Percentiles rank a stretch among this genome's conserved stretches.
phyloP scores from a whole-genome alignment of 1,284 basidiomycete genomes.

The Omphalotus olearius region DNA sequence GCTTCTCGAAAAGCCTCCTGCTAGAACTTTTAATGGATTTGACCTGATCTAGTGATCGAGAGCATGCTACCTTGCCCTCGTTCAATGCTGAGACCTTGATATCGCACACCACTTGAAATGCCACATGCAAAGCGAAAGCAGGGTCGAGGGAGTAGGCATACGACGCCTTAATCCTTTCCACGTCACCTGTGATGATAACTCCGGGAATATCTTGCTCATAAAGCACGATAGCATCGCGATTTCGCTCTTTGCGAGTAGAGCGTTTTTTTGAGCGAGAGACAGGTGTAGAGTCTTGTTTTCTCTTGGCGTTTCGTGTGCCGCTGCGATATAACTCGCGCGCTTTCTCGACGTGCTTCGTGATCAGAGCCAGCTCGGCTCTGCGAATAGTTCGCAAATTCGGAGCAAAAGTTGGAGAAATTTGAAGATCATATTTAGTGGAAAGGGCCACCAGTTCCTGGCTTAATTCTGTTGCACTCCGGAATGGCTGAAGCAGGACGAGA shows the following conservation, averaged over 20 bases:
- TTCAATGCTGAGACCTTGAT: conserved; percentile 41
- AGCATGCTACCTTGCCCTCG: conserved; percentile 27
- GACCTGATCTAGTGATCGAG: conserved; percentile 1
- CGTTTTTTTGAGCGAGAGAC: conserved; percentile 17
- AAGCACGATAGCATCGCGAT: conserved; percentile 23
- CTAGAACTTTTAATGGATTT: conserved; percentile 4
- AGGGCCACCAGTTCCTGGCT: neutral
- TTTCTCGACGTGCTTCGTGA: conserved; percentile 33
- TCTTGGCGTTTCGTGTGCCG: conserved; percentile 15
- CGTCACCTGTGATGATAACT: conserved; percentile 17
- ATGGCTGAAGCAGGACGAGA: conserved; percentile 24
- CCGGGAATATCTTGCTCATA: conserved; percentile 14
- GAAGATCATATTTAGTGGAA: too few species aligned
- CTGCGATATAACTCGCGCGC: conserved; percentile 15
- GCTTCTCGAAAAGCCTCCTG: conserved; percentile 1
- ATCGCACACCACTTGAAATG: conserved; percentile 39
- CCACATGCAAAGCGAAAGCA: conserved; percentile 41
- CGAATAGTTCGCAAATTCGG: conserved; percentile 17
- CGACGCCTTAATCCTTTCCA: conserved; percentile 45
- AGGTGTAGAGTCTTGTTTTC: conserved; percentile 12
- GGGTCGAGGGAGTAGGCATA: conserved; percentile 32
- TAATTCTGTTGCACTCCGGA: conserved; percentile 7
- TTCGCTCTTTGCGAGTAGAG: conserved; percentile 18
- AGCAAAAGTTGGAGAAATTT: conserved; percentile 4
- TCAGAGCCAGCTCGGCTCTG: conserved; percentile 28